Base-by-base conservation (phyloP, 2,329 filamentous ascomycete genomes). In the Colletotrichum agaves region DNA sequence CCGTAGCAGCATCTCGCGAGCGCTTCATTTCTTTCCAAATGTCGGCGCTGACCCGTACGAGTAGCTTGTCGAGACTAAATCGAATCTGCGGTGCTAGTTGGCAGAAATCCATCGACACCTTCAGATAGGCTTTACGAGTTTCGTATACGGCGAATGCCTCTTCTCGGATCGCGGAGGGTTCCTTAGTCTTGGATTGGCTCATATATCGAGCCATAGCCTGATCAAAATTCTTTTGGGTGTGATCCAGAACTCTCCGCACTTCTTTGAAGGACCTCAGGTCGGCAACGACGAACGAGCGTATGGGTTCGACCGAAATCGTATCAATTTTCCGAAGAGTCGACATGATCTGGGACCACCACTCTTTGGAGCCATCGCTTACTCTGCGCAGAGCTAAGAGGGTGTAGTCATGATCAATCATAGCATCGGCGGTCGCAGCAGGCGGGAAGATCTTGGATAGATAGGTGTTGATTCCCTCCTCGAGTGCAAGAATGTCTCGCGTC, bases 101-200 rank as follows among this genome's bases (percentile, higher is more conserved):
- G 74, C 93, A 97, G 77, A 94, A 98, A 78, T 99, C 96, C 88
- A 99, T 90, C 13, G 93, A 94, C 1, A 94, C 92, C 76, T 94
- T 95, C 47, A 98, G 84, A 77, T 99, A 99, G 35, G 90, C 88
- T 75, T 96, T 97, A 66, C 95, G 89, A 23, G 93, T 92, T 82
- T 98, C 96, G 76, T 97, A 96, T 41, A 98, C 88, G 76, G 96
- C 91, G 75, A 99, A 99, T 0, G 96, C 96, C 79, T 99, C 96
- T 78, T 99, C 96, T 68, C 96, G 88, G 63, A 99, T 83, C 1
- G 94, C 88, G 0, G 94, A 98, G 0, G 95, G 88, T 78, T 99
- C 96, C 80, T 98, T 99, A 5, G 93, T 91, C 83, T 98, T 98
- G 71, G 90, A 92, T 79, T 98, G 94, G 3, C 87, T 84, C 5